phyloP scores from a whole-genome alignment of 331 rosid genomes.

The Erythrophleum ivorense region DNA sequence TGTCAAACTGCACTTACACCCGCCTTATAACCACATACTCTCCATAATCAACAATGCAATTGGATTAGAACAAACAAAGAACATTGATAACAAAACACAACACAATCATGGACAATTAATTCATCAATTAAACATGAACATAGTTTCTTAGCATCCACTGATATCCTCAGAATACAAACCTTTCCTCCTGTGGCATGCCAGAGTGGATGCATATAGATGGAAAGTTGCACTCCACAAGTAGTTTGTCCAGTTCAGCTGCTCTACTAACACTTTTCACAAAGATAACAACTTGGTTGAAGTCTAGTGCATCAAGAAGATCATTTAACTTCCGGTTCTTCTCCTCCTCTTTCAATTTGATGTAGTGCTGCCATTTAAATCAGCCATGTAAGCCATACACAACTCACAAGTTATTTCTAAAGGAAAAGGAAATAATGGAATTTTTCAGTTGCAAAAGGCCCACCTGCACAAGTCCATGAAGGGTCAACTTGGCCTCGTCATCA shows the following conservation, averaged over 20 bases:
- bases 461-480: slow-evolving; percentile 99
- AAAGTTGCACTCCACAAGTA: slow-evolving; percentile 94
- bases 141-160: neutral
- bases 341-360: slow-evolving; percentile 95
- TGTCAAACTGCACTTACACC: neutral
- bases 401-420: neutral
- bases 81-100: neutral
- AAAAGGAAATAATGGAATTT: neutral
- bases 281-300: slow-evolving; percentile 96
- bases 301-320: slow-evolving; percentile 97
- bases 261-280: slow-evolving; percentile 96
- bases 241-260: slow-evolving; percentile 97
- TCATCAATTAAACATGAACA: neutral
- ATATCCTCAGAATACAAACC: slow-evolving; percentile 55
- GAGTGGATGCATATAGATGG: slow-evolving; percentile 99
- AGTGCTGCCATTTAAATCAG: slow-evolving; percentile 68
- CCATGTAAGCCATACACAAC: slow-evolving; percentile 29
- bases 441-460: slow-evolving; percentile 40
- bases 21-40: neutral
- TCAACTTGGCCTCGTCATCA: slow-evolving; percentile 97
- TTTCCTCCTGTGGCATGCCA: slow-evolving; percentile 98
- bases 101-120: neutral
- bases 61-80: neutral
- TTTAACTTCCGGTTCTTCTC: slow-evolving; percentile 97
- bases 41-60: neutral